phyloP scores from a whole-genome alignment of 768 basidiomycete genomes.

The Nidularia sp. region DNA sequence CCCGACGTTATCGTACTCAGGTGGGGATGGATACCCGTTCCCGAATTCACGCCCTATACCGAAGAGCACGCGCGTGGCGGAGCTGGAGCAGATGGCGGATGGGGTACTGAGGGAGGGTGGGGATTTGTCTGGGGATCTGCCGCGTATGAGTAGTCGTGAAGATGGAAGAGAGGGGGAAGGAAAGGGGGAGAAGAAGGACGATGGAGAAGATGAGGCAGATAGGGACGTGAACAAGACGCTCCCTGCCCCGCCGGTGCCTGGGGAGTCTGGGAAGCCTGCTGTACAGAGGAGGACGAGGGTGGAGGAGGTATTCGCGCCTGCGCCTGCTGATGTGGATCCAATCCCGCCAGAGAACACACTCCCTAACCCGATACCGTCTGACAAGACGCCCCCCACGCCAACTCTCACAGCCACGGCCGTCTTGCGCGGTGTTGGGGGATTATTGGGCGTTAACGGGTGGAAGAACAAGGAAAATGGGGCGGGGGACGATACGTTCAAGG shows the following conservation, averaged over 20 bases:
- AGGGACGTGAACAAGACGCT: slow-evolving; percentile 51
- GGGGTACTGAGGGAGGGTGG: slow-evolving; percentile 34
- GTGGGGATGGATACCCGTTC: no score
- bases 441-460: no score
- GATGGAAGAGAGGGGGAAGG: slow-evolving; percentile 10
- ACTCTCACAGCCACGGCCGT: slow-evolving; percentile 34
- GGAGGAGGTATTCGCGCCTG: slow-evolving; percentile 20
- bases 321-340: slow-evolving; percentile 4
- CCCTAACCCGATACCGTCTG: slow-evolving; percentile 7
- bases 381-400: slow-evolving; percentile 42
- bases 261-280: no score
- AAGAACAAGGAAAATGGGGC: no score
- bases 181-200: no score
- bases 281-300: slow-evolving; percentile 17
- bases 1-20: slow-evolving; percentile 59
- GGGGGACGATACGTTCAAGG: no score
- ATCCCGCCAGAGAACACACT: slow-evolving; percentile 3
- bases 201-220: slow-evolving; percentile 6
- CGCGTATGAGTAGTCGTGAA: slow-evolving; percentile 14
- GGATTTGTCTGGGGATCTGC: slow-evolving; percentile 36
- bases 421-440: slow-evolving; percentile 10
- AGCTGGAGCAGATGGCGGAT: slow-evolving; percentile 71
- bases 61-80: slow-evolving; percentile 60
- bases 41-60: slow-evolving; percentile 24
- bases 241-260: slow-evolving; percentile 46